Percentiles rank a stretch among this genome's conserved stretches.
Evolutionary conservation across 257 asterid genomes (phyloP).

Genomic region (Przewalskia tangutica): DNA sequence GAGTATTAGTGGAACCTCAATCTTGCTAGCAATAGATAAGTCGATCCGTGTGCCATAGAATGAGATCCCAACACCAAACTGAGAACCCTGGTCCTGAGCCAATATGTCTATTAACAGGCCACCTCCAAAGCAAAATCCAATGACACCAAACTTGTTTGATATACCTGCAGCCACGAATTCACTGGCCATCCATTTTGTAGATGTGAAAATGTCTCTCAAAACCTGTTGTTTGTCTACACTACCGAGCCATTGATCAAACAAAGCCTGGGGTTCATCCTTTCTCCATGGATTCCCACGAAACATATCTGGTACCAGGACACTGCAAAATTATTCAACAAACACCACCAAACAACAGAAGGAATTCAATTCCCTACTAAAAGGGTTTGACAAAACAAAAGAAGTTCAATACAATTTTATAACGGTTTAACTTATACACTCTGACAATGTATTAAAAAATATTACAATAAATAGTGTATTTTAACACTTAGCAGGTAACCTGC

Average conservation of each 20-base stretch:
- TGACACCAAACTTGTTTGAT: conserved; percentile 59
- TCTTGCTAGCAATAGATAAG: conserved; percentile 27
- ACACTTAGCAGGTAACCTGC: neutral
- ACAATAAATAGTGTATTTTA: neutral
- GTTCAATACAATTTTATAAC: neutral
- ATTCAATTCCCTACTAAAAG: neutral
- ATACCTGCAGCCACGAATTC: conserved; percentile 58
- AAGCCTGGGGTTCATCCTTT: conserved; percentile 33
- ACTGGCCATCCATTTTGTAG: conserved; percentile 55
- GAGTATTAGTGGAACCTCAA: conserved; percentile 46
- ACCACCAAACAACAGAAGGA: neutral
- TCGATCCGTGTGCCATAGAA: conserved; percentile 57
- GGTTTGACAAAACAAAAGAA: neutral
- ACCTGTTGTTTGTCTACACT: conserved; percentile 26
- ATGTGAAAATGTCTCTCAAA: conserved; percentile 33
- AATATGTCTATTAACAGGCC: conserved; percentile 56
- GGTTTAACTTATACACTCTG: neutral
- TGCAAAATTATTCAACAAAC: conserved; percentile 16
- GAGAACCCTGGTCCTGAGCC: conserved; percentile 43
- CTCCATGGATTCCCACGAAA: conserved; percentile 68
- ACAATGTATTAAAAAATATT: neutral
- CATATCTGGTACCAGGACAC: conserved; percentile 76
- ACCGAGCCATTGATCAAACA: conserved; percentile 43
- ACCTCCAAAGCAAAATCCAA: conserved; percentile 78
- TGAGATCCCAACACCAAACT: conserved; percentile 55